These are phyloP conservation scores for Kluyveromyces sp. DNA, from an alignment of 1,139 yeast genomes.

Conservation along the genomic window DNA sequence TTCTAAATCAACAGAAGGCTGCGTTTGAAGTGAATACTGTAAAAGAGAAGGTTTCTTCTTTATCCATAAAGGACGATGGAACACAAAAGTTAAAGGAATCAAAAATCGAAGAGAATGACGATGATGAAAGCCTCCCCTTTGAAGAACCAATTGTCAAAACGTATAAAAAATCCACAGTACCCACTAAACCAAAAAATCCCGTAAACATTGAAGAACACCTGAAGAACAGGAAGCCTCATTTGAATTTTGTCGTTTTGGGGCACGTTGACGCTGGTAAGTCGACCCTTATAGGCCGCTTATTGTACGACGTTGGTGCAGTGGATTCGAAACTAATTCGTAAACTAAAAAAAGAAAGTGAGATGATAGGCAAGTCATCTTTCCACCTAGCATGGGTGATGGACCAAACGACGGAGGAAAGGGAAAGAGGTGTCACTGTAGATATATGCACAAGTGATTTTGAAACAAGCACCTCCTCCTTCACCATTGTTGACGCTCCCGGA, in stretches of 20 bases:
- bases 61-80: constrained; percentile 2
- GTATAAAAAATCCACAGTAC: constrained; percentile 22
- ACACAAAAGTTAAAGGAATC: background rate
- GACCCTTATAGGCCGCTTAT: constrained; percentile 82
- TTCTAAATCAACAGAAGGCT: constrained; percentile 52
- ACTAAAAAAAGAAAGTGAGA: constrained; percentile 71
- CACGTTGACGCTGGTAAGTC: constrained; percentile 99
- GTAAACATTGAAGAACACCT: constrained; percentile 33
- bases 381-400: constrained; percentile 98
- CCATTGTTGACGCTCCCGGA: constrained; percentile 97
- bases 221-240: constrained; percentile 48
- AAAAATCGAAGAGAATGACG: constrained; percentile 15
- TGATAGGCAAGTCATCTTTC: constrained; percentile 83
- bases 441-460: constrained; percentile 81
- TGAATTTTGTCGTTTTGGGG: constrained; percentile 82
- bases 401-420: constrained; percentile 85
- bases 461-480: constrained; percentile 56
- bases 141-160: constrained; percentile 14
- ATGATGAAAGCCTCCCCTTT: constrained; percentile 13
- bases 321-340: constrained; percentile 72
- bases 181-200: constrained; percentile 35
- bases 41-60: constrained; percentile 10
- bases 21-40: constrained; percentile 37
- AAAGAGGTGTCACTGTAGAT: constrained; percentile 89
- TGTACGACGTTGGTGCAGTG: constrained; percentile 76